Percentiles rank a stretch among this genome's conserved stretches.
These are phyloP conservation scores for Amanita fuliginea DNA, from an alignment of 768 basidiomycete genomes.

Conservation along the genomic window DNA sequence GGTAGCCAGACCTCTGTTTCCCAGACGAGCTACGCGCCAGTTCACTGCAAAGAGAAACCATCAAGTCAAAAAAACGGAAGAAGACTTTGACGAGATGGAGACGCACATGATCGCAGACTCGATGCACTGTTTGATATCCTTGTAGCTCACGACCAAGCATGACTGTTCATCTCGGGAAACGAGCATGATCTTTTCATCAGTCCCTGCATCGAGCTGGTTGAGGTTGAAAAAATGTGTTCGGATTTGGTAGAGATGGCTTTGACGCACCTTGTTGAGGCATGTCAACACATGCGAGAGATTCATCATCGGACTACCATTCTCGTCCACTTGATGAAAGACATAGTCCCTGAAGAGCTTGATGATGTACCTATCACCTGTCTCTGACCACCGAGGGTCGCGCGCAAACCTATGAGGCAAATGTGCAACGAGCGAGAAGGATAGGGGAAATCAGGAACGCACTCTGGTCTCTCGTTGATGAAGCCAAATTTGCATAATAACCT, in stretches of 20 bases:
- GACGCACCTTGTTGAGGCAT: constrained; percentile 81
- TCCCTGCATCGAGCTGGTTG: constrained; percentile 76
- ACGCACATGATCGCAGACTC: constrained; percentile 53
- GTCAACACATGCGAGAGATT: constrained; percentile 87
- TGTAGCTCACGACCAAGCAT: constrained; percentile 88
- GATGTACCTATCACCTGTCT: constrained; percentile 96
- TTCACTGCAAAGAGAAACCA: background rate
- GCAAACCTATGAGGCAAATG: constrained; percentile 53
- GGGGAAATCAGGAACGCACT: constrained; percentile 42
- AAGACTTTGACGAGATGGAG: background rate
- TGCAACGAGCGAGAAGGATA: background rate
- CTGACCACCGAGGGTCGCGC: constrained; percentile 94
- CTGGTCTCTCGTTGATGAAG: constrained; percentile 98
- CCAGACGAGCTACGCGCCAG: constrained; percentile 1
- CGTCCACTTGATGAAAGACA: constrained; percentile 96
- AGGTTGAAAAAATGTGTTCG: constrained; percentile 3
- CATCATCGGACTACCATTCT: constrained; percentile 78
- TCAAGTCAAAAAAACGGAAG: background rate
- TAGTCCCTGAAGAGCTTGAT: constrained; percentile 97
- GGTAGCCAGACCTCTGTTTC: background rate
- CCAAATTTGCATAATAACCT: constrained; percentile 88
- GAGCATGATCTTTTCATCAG: constrained; percentile 92
- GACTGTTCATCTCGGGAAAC: constrained; percentile 93
- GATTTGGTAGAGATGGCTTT: background rate
- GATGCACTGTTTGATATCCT: constrained; percentile 80